Conservation (phyloP, 73 alveolate species). For the Paramecium tetraurelia region DNA sequence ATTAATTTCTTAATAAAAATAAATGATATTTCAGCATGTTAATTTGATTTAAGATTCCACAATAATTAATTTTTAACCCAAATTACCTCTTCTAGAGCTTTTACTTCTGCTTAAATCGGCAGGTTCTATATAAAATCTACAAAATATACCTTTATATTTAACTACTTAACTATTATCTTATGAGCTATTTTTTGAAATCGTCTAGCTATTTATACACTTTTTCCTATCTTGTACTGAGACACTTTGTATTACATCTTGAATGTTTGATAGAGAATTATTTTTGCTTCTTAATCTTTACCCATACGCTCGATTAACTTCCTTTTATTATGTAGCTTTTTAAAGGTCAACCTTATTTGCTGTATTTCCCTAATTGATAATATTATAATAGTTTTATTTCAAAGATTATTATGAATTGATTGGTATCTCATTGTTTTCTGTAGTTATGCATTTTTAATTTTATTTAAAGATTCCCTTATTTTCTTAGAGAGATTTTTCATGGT, state of each 20-base stretch:
- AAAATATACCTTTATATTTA: neutral
- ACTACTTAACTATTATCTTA: neutral
- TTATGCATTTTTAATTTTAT: neutral
- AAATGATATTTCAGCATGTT: neutral
- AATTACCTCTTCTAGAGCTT: neutral
- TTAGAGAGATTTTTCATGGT: neutral
- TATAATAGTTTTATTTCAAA: constrained; percentile 6
- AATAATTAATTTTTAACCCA: neutral
- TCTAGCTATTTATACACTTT: neutral
- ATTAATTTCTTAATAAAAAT: neutral
- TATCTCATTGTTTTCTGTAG: neutral
- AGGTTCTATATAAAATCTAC: neutral
- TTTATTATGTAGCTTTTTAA: neutral
- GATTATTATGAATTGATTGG: neutral
- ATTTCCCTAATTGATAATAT: neutral
- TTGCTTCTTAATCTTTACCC: neutral
- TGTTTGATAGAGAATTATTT: neutral
- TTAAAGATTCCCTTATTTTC: neutral
- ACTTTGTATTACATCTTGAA: neutral
- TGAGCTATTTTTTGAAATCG: constrained; percentile 21
- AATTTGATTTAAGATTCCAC: neutral
- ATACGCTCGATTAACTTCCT: neutral
- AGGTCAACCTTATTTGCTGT: neutral
- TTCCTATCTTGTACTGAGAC: neutral
- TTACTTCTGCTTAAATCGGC: neutral